Evolutionary conservation across 768 basidiomycete genomes (phyloP).

Genomic region (Termitomyces sp.): DNA sequence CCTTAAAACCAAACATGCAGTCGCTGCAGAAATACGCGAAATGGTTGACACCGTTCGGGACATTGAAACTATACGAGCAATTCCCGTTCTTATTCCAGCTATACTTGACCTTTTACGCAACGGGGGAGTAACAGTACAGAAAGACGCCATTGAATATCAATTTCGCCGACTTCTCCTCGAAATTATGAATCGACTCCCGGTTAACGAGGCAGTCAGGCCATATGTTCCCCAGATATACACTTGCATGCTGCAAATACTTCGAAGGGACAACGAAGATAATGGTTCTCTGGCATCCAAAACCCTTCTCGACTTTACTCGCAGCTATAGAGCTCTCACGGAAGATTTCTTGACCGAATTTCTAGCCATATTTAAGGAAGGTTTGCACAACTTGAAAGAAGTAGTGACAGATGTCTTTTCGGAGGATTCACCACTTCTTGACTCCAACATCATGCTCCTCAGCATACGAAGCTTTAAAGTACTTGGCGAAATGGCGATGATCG

Average conservation of each 20-base stretch:
- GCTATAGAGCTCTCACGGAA: constrained; percentile 68
- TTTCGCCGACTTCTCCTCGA: constrained; percentile 88
- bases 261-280: constrained; percentile 94
- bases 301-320: constrained; percentile 83
- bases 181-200: constrained; percentile 84
- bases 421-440: constrained; percentile 51
- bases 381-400: constrained; percentile 68
- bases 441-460: constrained; percentile 60
- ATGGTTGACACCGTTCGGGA: constrained; percentile 79
- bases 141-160: constrained; percentile 67
- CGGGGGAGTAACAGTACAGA: constrained; percentile 63
- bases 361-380: constrained; percentile 73
- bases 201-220: constrained; percentile 71
- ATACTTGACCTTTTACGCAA: constrained; percentile 69
- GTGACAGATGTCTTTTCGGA: constrained; percentile 75
- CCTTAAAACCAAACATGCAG: constrained; percentile 62
- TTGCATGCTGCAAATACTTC: constrained; percentile 81
- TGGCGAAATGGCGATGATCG: constrained; percentile 89
- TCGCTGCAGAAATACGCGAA: constrained; percentile 79
- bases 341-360: constrained; percentile 78
- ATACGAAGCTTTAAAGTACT: constrained; percentile 91
- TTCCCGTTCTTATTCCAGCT: constrained; percentile 71
- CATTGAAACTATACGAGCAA: constrained; percentile 62
- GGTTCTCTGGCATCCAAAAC: constrained; percentile 88
- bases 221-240: constrained; percentile 66